These are phyloP conservation scores for Boletus insuetus DNA, from an alignment of 768 basidiomycete species.

Conservation along the genomic window DNA sequence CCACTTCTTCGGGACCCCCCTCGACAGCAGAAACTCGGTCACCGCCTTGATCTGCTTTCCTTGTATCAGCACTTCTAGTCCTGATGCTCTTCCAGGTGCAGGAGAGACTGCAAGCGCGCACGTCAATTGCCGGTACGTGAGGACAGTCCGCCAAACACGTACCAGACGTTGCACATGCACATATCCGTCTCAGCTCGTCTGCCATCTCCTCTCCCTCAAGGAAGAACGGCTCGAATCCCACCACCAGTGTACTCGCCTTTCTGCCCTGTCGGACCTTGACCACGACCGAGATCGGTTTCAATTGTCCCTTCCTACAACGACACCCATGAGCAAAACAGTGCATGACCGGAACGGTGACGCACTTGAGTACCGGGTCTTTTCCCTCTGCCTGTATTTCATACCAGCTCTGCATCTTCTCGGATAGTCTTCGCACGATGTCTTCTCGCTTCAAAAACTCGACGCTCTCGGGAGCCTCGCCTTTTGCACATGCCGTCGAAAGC, in stretches of 20 bases:
- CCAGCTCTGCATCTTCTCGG: constrained; percentile 75
- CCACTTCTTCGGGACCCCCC: constrained; percentile 82
- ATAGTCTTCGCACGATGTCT: constrained; percentile 52
- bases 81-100: constrained; percentile 53
- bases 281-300: constrained; percentile 67
- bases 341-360: constrained; percentile 21
- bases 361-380: constrained; percentile 61
- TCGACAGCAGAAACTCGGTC: constrained; percentile 59
- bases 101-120: constrained; percentile 49
- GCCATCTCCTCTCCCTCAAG: constrained; percentile 70
- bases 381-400: constrained; percentile 58
- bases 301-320: constrained; percentile 63
- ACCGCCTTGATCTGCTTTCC: constrained; percentile 75
- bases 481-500: constrained; percentile 35
- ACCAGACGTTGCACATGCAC: constrained; percentile 81
- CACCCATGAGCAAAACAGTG: background rate
- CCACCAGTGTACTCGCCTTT: constrained; percentile 72
- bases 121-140: background rate
- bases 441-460: constrained; percentile 65
- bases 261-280: constrained; percentile 76
- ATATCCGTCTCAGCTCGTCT: constrained; percentile 72
- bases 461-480: constrained; percentile 27
- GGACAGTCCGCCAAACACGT: constrained; percentile 17
- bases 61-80: constrained; percentile 77
- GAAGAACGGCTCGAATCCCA: constrained; percentile 77